Evolutionary conservation across 1,284 basidiomycete genomes (phyloP), one percentile per base, ranked within the genome.

Genomic region (Trichosporon coremiiforme): DNA sequence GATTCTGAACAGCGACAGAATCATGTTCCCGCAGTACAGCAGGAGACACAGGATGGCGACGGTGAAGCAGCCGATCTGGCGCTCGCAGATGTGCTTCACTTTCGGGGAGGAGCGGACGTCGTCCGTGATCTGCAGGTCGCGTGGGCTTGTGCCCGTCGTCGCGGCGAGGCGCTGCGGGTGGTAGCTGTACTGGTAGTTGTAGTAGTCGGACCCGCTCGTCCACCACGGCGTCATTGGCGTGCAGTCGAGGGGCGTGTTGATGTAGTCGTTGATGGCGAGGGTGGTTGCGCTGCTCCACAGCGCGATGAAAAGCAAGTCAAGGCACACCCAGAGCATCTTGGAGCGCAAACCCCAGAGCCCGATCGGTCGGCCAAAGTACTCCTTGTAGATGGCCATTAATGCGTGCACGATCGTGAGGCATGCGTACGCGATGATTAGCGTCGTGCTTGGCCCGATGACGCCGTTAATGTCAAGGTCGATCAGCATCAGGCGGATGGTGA

Each of bases 341-440:
- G 80, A 83, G 31, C 83, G 78, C 45, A 86, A 78, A 31, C 78
- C 80, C 87, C 87, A 88, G 4, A 88, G 78, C 4, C 87, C 87
- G 71, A 87, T 87, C 0, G 87, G 87, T 25, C 82, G 79, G 15
- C 86, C 86, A 75, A 85, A 86, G 76, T 87, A 87, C 76, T 88
- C 86, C 47, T 84, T 78, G 75, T 84, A 82, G 33, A 85, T 82
- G 13, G 83, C 84, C 15, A 80, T 76, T 36, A 85, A 74, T 63
- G 85, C 84, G 75, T 88, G 86, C 0, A 85, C 62, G 41, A 86
- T 80, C 2, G 85, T 86, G 33, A 86, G 77, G 4, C 84, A 82
- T 2, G 85, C 80, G 70, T 86, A 85, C 63, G 85, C 74, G 71
- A 88, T 85, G 53, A 84, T 84, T 13, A 86, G 79, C 5, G 86